These are phyloP conservation scores for Scenedesmus sp. DNA, from an alignment of 163 green algal genomes.

Conservation along the genomic window DNA sequence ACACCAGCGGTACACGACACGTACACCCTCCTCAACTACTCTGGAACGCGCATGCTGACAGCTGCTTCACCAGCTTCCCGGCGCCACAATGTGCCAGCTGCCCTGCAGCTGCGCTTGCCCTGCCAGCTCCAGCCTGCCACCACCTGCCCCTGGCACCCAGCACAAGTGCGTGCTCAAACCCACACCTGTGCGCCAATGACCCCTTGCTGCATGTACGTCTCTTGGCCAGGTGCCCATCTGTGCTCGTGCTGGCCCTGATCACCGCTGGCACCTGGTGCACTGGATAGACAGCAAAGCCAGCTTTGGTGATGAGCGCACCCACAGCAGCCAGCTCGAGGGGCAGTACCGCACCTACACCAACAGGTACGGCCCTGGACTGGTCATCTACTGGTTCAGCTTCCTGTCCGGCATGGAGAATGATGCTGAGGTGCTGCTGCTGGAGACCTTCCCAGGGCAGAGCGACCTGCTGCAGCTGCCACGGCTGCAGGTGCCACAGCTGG, in stretches of 20 bases:
- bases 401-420: conserved; percentile 71
- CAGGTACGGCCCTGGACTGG: conserved; percentile 87
- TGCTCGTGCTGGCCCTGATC: conserved; percentile 44
- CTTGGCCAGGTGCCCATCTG: conserved; percentile 77
- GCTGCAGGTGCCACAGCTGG: conserved; percentile 1
- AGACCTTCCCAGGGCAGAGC: conserved; percentile 14
- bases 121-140: not conserved
- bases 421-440: conserved; percentile 40
- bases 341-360: conserved; percentile 86
- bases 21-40: not conserved
- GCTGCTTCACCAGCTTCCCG: not conserved
- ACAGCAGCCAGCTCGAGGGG: conserved; percentile 78
- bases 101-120: not conserved
- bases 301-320: conserved; percentile 87
- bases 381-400: conserved; percentile 96
- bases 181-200: no score
- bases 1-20: not conserved
- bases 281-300: conserved; percentile 98
- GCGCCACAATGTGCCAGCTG: not conserved
- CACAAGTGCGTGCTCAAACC: not conserved
- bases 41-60: not conserved
- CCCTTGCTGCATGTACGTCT: not conserved
- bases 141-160: not conserved
- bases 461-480: conserved; percentile 51
- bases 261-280: conserved; percentile 76